A percentile compares a stretch with the other conserved stretches of the same genome.
Conservation (phyloP, 768 basidiomycete species). For the Boletus rubroflammeus region DNA sequence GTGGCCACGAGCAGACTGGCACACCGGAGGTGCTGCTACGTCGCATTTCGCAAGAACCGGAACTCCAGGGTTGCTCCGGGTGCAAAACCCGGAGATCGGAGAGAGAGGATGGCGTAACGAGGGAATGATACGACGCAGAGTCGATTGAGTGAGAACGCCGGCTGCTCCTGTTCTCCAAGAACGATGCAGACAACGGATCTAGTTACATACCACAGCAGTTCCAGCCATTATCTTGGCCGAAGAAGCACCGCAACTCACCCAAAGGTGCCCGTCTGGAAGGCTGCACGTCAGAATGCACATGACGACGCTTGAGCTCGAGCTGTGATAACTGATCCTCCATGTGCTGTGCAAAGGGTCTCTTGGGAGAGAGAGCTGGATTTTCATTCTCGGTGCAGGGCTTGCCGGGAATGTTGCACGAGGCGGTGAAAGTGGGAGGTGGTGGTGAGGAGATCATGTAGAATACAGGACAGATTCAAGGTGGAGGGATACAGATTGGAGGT, state of each 20-base stretch:
- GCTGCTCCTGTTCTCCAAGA: constrained; percentile 16
- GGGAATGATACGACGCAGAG: constrained; percentile 7
- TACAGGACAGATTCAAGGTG: constrained; percentile 2
- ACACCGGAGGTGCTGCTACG: constrained; percentile 2
- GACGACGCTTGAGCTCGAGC: constrained; percentile 21
- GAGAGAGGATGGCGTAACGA: constrained; percentile 3
- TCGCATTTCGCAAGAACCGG: constrained; percentile 8
- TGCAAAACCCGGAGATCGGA: constrained; percentile 13
- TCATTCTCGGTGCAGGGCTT: constrained; percentile 10
- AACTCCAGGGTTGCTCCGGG: constrained; percentile 10
- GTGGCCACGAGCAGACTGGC: constrained; percentile 26
- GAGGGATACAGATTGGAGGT: constrained; percentile 3
- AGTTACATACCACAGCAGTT: constrained; percentile 2
- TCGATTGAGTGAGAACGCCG: constrained; percentile 1
- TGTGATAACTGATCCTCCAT: constrained; percentile 11
- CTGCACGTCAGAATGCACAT: constrained; percentile 8
- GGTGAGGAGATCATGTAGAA: constrained; percentile 23
- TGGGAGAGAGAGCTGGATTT: constrained; percentile 14
- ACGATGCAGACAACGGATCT: constrained; percentile 29
- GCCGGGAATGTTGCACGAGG: neutral
- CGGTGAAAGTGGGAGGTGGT: constrained; percentile 5
- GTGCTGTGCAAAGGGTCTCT: constrained; percentile 20
- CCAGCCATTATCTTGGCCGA: neutral
- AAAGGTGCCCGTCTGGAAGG: constrained; percentile 19
- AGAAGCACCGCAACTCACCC: constrained; percentile 20